Percentiles rank a stretch among this genome's conserved stretches.
Evolutionary conservation across 352 stramenopile species (phyloP).

Genomic region (Phytophthora cajani): DNA sequence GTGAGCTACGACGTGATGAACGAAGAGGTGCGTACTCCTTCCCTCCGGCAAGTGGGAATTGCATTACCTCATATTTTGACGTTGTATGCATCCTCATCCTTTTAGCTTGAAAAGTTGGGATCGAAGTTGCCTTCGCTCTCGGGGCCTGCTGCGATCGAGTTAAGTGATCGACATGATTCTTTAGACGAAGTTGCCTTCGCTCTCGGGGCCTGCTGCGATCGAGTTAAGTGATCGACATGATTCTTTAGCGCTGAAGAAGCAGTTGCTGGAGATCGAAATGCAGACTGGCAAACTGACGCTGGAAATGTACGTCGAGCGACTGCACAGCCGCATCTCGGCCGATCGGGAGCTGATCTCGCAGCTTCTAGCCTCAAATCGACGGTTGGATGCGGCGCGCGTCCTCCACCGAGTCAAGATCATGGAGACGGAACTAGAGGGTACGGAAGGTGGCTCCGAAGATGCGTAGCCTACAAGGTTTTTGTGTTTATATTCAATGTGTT

Average conservation of each 20-base stretch:
- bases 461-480: slow-evolving; percentile 12
- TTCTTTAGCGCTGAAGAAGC: slow-evolving; percentile 77
- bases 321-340: slow-evolving; percentile 54
- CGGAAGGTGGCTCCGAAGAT: slow-evolving; percentile 33
- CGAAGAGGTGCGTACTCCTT: slow-evolving; percentile 63
- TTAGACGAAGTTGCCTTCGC: slow-evolving; percentile 54
- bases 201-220: slow-evolving; percentile 39
- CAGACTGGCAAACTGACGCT: slow-evolving; percentile 80
- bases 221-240: slow-evolving; percentile 69
- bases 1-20: slow-evolving; percentile 89
- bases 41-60: neutral
- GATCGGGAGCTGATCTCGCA: slow-evolving; percentile 59
- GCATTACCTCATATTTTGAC: slow-evolving; percentile 3
- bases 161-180: slow-evolving; percentile 67
- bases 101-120: slow-evolving; percentile 71
- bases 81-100: neutral
- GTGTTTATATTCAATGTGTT: slow-evolving; percentile 7
- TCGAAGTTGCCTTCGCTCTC: slow-evolving; percentile 51
- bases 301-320: slow-evolving; percentile 66
- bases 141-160: slow-evolving; percentile 42
- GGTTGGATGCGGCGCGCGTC: slow-evolving; percentile 70
- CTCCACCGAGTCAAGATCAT: slow-evolving; percentile 81
- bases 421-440: slow-evolving; percentile 71
- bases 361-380: slow-evolving; percentile 49
- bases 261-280: slow-evolving; percentile 86